Evolutionary conservation across 225 moss, liverwort and hornwort species (phyloP), one percentile per base, ranked within the genome.

Genomic region (Sphagnum contortum): DNA sequence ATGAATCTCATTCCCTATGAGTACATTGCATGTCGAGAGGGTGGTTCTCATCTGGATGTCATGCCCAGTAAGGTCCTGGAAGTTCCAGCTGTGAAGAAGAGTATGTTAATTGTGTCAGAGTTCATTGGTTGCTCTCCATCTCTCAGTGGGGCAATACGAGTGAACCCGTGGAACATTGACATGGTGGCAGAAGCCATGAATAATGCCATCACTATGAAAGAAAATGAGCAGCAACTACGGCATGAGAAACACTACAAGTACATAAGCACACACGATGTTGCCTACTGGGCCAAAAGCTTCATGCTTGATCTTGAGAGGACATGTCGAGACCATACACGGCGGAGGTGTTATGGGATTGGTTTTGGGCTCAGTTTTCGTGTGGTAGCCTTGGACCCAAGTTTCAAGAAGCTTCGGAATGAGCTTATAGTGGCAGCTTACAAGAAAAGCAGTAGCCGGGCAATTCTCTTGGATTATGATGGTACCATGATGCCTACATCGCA

Each of bases 221-320:
- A 91, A 72, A 62, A 72, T 8, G 98, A 98, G 72, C 91, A 98
- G 69, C 91, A 93, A 50, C 75, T 89, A 12, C 88, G 98, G 50
- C 98, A 98, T 68, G 98, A 98, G 69, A 98, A 98, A 67, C 98
- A 98, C 68, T 93, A 91, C 74, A 98, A 87, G 86, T 98, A 89
- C 76, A 93, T 98, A 8, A 84, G 82, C 57, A 84, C 74, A 29
- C 93, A 93, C 45, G 87, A 93, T 72, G 93, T 98, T 47, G 79
- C 79, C n/a, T 93, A 87, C 57, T 98, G 98, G 98, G 77, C 98
- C 45, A 83, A 57, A 61, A 98, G 93, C 77, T 98, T 86, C 69
- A 66, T 84, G 60, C 66, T 60, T 50, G 83, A 84, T 53, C 77
- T 84, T 69, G 80, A 80, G 71, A 68, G 83, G 60, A 70, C 80